These are phyloP conservation scores for Pseudopithomyces chartarum DNA, from an alignment of 2,329 filamentous ascomycete species.

Conservation along the genomic window DNA sequence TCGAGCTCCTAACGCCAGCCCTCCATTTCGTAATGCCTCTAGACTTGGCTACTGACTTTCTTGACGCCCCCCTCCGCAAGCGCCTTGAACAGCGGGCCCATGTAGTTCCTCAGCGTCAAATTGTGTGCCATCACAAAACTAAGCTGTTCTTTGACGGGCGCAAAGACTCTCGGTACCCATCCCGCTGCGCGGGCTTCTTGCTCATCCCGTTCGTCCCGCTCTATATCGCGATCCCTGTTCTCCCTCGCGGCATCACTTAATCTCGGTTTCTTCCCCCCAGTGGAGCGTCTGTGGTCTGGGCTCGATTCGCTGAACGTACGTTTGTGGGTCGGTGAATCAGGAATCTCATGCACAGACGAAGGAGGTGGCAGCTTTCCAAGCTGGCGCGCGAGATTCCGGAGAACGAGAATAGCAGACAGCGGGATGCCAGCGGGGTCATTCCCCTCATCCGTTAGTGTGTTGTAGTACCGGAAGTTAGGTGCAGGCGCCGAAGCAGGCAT, in stretches of 20 bases:
- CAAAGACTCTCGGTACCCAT: conserved; percentile 72
- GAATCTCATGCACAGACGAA: conserved; percentile 25
- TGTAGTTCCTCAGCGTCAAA: conserved; percentile 45
- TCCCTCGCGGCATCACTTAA: conserved; percentile 38
- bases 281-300: conserved; percentile 30
- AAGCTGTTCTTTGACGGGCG: conserved; percentile 66
- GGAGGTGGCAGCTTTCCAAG: conserved; percentile 45
- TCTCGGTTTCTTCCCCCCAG: conserved; percentile 51
- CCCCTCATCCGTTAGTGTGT: conserved; percentile 55
- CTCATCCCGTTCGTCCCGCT: conserved; percentile 51
- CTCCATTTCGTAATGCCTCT: neutral
- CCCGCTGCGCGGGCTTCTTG: conserved; percentile 58
- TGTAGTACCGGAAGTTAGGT: conserved; percentile 47
- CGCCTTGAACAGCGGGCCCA: conserved; percentile 43
- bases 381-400: conserved; percentile 73
- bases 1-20: neutral
- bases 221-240: conserved; percentile 31
- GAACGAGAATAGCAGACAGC: conserved; percentile 75
- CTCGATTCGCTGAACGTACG: conserved; percentile 35
- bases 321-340: conserved; percentile 36
- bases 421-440: conserved; percentile 74
- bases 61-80: conserved; percentile 37
- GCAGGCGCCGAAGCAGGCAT: conserved; percentile 21
- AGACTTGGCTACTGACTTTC: neutral
- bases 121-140: conserved; percentile 76